A percentile compares a stretch with the other conserved stretches of the same genome.
These are phyloP conservation scores for Paramecium pentaurelia DNA, from an alignment of 73 alveolate species.

Conservation along the genomic window DNA sequence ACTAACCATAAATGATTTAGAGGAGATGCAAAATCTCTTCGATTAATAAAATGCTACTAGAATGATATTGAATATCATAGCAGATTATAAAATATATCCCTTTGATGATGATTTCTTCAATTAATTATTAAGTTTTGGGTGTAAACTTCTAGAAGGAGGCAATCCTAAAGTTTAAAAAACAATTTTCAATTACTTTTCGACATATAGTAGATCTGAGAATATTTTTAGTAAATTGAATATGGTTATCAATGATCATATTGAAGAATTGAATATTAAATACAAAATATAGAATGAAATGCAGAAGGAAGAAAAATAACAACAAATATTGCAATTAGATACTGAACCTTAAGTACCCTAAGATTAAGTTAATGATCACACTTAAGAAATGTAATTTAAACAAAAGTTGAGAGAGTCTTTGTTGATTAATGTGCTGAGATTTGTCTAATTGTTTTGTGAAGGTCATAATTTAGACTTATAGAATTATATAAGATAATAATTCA, in stretches of 20 bases:
- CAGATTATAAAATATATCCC: slow-evolving; percentile 52
- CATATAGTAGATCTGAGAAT: slow-evolving; percentile 36
- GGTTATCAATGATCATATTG: slow-evolving; percentile 35
- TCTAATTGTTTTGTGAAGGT: slow-evolving; percentile 92
- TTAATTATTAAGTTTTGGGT: slow-evolving; percentile 21
- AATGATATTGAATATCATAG: slow-evolving; percentile 45
- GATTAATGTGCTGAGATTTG: slow-evolving; percentile 72
- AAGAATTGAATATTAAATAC: slow-evolving; percentile 44
- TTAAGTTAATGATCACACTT: neutral
- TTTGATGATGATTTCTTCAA: slow-evolving; percentile 47
- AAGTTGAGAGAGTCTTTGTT: neutral
- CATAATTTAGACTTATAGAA: slow-evolving; percentile 83
- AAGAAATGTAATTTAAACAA: slow-evolving; percentile 3
- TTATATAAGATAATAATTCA: slow-evolving; percentile 83
- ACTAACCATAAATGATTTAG: slow-evolving; percentile 30
- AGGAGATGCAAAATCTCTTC: slow-evolving; percentile 47
- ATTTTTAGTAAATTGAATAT: slow-evolving; percentile 32
- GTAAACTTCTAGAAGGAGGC: slow-evolving; percentile 48
- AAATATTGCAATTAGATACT: neutral
- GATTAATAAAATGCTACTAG: slow-evolving; percentile 48
- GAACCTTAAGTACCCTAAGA: slow-evolving; percentile 2
- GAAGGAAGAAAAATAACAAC: neutral
- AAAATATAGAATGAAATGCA: slow-evolving; percentile 15
- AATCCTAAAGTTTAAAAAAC: slow-evolving; percentile 50
- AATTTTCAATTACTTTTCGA: slow-evolving; percentile 34